These are phyloP conservation scores for Lactifluus volemus DNA, from an alignment of 768 basidiomycete genomes.

Conservation along the genomic window DNA sequence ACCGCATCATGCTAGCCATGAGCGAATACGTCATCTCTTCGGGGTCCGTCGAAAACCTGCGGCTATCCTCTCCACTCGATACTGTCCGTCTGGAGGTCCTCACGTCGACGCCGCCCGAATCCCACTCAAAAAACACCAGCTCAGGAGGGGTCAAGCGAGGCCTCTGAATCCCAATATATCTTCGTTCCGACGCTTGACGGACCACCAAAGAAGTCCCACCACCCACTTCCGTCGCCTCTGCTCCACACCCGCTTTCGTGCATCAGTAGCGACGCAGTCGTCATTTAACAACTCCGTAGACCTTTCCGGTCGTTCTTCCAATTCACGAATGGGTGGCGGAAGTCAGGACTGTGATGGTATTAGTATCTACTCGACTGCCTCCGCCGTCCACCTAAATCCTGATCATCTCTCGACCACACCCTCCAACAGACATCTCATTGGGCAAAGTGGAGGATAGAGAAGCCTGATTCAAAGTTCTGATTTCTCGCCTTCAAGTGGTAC, in stretches of 20 bases:
- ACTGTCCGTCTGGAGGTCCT: slow-evolving; percentile 48
- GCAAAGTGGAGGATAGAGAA: background rate
- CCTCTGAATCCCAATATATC: background rate
- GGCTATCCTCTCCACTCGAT: slow-evolving; percentile 48
- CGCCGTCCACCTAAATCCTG: slow-evolving; percentile 30
- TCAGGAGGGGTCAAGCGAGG: background rate
- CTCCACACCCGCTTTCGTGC: slow-evolving; percentile 40
- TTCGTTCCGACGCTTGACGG: slow-evolving; percentile 6
- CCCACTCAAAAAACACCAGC: slow-evolving; percentile 1
- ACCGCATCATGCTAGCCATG: background rate
- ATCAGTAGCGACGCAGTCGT: slow-evolving; percentile 32
- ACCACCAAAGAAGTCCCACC: slow-evolving; percentile 5
- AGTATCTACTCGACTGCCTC: slow-evolving; percentile 35
- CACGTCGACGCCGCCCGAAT: slow-evolving; percentile 29
- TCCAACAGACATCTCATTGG: background rate
- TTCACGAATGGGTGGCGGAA: slow-evolving; percentile 7
- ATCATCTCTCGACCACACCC: background rate
- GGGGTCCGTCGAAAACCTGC: slow-evolving; percentile 20
- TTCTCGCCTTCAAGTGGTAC: background rate
- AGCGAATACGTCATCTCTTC: background rate
- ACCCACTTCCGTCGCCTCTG: slow-evolving; percentile 37
- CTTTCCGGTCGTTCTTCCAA: slow-evolving; percentile 14
- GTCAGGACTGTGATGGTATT: slow-evolving; percentile 17
- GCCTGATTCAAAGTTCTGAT: background rate
- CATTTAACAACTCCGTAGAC: slow-evolving; percentile 20